Evolutionary conservation across 331 rosid genomes (phyloP).

Genomic region (Stylosanthes scabra): DNA sequence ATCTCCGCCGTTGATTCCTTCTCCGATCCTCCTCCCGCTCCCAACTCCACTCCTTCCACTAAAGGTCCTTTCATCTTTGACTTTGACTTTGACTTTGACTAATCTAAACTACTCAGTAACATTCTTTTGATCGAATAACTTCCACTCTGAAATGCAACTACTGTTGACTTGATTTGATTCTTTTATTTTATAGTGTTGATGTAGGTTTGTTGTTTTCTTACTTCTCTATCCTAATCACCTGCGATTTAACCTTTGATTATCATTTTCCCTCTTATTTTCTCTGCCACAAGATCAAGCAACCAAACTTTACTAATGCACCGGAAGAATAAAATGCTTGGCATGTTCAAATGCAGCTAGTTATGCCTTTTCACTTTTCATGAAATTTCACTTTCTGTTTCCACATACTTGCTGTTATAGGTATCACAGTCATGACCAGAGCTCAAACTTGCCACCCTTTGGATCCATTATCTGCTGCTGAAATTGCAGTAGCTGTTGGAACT

Average conservation of each 20-base stretch:
- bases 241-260: background rate
- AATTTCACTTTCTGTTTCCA: slow-evolving; percentile 13
- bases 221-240: slow-evolving; percentile 11
- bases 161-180: slow-evolving; percentile 28
- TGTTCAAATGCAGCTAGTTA: background rate
- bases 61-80: slow-evolving; percentile 37
- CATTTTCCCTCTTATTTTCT: slow-evolving; percentile 1
- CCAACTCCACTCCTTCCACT: slow-evolving; percentile 42
- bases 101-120: background rate
- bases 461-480: slow-evolving; percentile 88
- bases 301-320: background rate
- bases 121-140: slow-evolving; percentile 3
- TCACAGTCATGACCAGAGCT: slow-evolving; percentile 72
- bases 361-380: background rate
- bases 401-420: slow-evolving; percentile 52
- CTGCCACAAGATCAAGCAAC: slow-evolving; percentile 25
- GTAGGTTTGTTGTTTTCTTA: slow-evolving; percentile 23
- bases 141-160: background rate
- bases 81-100: background rate
- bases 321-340: no score
- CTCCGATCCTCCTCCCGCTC: slow-evolving; percentile 46
- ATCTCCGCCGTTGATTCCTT: slow-evolving; percentile 54
- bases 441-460: slow-evolving; percentile 92
- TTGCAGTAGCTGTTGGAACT: slow-evolving; percentile 87
- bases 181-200: background rate